Conservation (phyloP, 805 yeast species). For the Candida multigemmis region DNA sequence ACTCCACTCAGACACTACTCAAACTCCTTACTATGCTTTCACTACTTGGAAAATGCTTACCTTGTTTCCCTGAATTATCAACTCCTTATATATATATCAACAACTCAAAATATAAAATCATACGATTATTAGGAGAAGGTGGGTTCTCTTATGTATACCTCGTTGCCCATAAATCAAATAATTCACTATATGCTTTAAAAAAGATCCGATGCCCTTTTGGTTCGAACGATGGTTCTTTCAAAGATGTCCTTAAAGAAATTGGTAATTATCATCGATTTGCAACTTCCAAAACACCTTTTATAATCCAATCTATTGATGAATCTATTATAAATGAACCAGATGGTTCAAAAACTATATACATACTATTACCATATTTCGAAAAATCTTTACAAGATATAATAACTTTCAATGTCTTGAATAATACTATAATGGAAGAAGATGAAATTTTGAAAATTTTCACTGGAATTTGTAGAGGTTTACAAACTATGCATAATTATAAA, state of each 20-base stretch:
- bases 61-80: conserved; percentile 34
- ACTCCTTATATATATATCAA: conserved; percentile 57
- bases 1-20: no score
- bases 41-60: conserved; percentile 24
- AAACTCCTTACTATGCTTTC: no score
- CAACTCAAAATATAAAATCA: conserved; percentile 50
- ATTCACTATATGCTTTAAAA: conserved; percentile 60
- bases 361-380: conserved; percentile 70
- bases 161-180: conserved; percentile 42
- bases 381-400: conserved; percentile 74
- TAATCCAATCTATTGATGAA: conserved; percentile 65
- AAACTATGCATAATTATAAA: conserved; percentile 63
- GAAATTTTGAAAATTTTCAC: conserved; percentile 56
- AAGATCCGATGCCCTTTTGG: conserved; percentile 87
- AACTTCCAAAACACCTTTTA: conserved; percentile 46
- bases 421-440: conserved; percentile 43
- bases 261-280: conserved; percentile 63
- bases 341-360: conserved; percentile 72
- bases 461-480: conserved; percentile 68
- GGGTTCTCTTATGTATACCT: conserved; percentile 83
- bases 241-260: conserved; percentile 67
- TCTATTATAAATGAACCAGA: conserved; percentile 63
- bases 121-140: conserved; percentile 79
- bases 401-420: conserved; percentile 51
- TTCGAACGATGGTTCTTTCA: conserved; percentile 52